Evolutionary conservation across 306 rosid species (phyloP), one percentile per base, ranked within the genome.

Genomic region (Cucurbita ficifolia): DNA sequence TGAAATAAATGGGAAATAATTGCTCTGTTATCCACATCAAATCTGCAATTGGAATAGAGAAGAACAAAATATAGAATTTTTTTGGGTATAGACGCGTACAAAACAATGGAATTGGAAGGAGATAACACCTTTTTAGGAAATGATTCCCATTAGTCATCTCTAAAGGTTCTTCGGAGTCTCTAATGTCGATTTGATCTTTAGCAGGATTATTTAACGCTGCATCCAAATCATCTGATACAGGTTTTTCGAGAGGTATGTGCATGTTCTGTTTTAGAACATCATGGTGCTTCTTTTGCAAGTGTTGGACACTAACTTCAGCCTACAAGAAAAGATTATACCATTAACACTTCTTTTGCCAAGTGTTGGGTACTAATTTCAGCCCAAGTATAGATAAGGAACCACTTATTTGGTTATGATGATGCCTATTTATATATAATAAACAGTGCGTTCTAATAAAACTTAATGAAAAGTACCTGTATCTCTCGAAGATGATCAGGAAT

Each of bases 401-500:
- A 40, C 19, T 7, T 6, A 8, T 36, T 14, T 63, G n/a, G 70
- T 63, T 63, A n/a, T n/a, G n/a, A 8, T 63, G 38, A 39, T 63
- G 33, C 70, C 24, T 43, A 65, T 65, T 65, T 14, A 39, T 63
- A 65, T 19, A 42, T 46, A 22, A 48, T 22, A 14, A 69, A 69
- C 57, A 2, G 18, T 14, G 7, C 49, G 48, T 43, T 48, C 51
- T 10, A 10, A 24, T 35, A 53, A 7, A 38, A 53, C 6, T 50
- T 71, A 7, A 40, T 2, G 18, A 54, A 76, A 78, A 82, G 55
- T 81, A 90, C 98, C 97, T 87, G 97, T 54, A 90, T 74, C 72
- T 90, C 98, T 61, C 83, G 78, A 76, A 90, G 92, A 79, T 89
- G 96, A 77, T 33, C 76, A 62, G 98, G 98, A 79, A 94, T 89